These are phyloP conservation scores for Tremellales sp. DNA, from an alignment of 1,284 basidiomycete genomes.

Conservation along the genomic window DNA sequence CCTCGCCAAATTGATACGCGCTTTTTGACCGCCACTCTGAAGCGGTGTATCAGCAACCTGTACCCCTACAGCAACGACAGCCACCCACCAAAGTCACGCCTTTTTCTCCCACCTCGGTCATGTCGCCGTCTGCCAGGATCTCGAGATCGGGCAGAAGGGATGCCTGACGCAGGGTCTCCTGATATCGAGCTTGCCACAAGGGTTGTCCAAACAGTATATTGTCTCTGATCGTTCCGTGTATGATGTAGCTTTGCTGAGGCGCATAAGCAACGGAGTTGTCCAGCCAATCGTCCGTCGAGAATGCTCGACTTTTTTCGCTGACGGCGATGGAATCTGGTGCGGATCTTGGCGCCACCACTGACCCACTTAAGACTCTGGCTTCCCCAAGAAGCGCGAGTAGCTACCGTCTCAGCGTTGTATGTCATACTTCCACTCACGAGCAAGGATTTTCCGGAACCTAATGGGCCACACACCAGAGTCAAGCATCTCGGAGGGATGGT, in stretches of 20 bases:
- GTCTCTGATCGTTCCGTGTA: slow-evolving; percentile 45
- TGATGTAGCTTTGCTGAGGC: slow-evolving; percentile 46
- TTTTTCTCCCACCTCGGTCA: slow-evolving; percentile 79
- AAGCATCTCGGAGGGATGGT: slow-evolving; percentile 31
- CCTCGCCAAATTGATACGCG: slow-evolving; percentile 73
- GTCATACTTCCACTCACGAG: slow-evolving; percentile 29
- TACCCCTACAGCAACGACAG: background rate
- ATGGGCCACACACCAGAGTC: slow-evolving; percentile 44
- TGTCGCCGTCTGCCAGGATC: slow-evolving; percentile 43
- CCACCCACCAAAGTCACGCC: slow-evolving; percentile 59
- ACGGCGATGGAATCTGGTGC: slow-evolving; percentile 27
- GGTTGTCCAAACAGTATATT: slow-evolving; percentile 50
- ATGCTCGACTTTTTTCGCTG: slow-evolving; percentile 14
- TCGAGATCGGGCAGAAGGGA: slow-evolving; percentile 42
- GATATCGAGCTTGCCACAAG: slow-evolving; percentile 42
- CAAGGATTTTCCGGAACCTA: slow-evolving; percentile 47
- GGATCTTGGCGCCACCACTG: slow-evolving; percentile 28
- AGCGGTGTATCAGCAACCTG: background rate
- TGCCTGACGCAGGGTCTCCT: slow-evolving; percentile 37
- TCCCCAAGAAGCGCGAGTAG: slow-evolving; percentile 45
- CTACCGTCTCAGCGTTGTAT: slow-evolving; percentile 14
- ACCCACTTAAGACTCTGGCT: slow-evolving; percentile 24
- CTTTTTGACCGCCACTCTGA: slow-evolving; percentile 54
- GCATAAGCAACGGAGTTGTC: slow-evolving; percentile 41
- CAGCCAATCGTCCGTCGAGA: slow-evolving; percentile 35